phyloP scores from a whole-genome alignment of 2,329 filamentous ascomycete species.

The Claviceps digitariae region DNA sequence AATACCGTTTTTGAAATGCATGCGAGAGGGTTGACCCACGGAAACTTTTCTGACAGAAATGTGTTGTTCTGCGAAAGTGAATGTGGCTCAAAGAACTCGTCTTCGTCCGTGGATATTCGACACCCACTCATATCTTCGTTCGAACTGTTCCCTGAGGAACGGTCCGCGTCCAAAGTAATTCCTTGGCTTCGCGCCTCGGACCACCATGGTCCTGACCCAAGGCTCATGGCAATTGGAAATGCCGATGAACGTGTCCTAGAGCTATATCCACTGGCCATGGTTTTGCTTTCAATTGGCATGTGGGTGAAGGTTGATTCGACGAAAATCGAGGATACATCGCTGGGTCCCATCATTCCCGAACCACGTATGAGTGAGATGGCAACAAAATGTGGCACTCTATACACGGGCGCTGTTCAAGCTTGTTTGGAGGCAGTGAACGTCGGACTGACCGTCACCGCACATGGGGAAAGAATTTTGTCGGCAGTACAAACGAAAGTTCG shows the following conservation, averaged over 20 bases:
- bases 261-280: constrained; percentile 58
- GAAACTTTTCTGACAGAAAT: constrained; percentile 53
- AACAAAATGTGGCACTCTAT: constrained; percentile 57
- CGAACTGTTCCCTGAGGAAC: constrained; percentile 46
- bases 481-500: constrained; percentile 41
- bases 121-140: constrained; percentile 60
- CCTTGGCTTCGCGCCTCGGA: constrained; percentile 50
- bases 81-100: constrained; percentile 22
- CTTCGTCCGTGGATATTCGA: constrained; percentile 45
- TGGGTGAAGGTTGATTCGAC: constrained; percentile 36
- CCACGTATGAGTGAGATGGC: constrained; percentile 47
- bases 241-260: constrained; percentile 49
- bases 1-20: constrained; percentile 65
- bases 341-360: constrained; percentile 36
- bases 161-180: constrained; percentile 9
- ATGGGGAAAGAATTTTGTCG: constrained; percentile 37
- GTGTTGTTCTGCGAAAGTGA: constrained; percentile 49
- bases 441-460: constrained; percentile 32
- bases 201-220: constrained; percentile 29
- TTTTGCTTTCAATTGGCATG: constrained; percentile 61
- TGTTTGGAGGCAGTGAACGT: constrained; percentile 60
- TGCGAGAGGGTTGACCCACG: constrained; percentile 53
- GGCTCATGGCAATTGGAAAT: constrained; percentile 33
- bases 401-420: constrained; percentile 59
- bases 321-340: constrained; percentile 42